phyloP scores from a whole-genome alignment of 345 rosid species.

The Aquilaria malaccensis region DNA sequence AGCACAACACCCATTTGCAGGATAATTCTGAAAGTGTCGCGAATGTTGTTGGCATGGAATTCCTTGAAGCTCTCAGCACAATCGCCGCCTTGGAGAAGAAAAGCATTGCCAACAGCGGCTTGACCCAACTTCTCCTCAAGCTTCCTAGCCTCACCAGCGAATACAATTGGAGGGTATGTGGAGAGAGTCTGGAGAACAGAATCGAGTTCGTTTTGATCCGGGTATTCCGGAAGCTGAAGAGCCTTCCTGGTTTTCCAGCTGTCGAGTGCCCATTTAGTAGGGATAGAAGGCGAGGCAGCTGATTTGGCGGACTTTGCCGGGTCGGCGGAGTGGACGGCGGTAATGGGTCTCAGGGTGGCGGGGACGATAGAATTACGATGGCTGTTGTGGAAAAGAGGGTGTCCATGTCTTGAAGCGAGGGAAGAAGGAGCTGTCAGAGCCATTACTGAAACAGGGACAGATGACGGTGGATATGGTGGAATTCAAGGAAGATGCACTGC shows the following conservation, averaged over 20 bases:
- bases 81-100: conserved; percentile 36
- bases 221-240: conserved; percentile 58
- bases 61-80: conserved; percentile 42
- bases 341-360: conserved; percentile 15
- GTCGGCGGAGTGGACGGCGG: conserved; percentile 20
- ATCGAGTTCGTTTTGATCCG: conserved; percentile 34
- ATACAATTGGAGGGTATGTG: conserved; percentile 55
- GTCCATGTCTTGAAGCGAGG: conserved; percentile 9
- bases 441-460: not conserved
- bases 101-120: conserved; percentile 33
- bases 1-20: conserved; percentile 41
- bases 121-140: conserved; percentile 38
- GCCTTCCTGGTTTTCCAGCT: conserved; percentile 55
- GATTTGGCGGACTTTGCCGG: conserved; percentile 7
- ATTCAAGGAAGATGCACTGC: no score
- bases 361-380: not conserved
- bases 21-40: conserved; percentile 32
- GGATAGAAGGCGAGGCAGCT: not conserved
- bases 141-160: conserved; percentile 60
- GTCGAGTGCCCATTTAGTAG: conserved; percentile 36
- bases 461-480: no score
- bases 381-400: not conserved
- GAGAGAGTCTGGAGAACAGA: conserved; percentile 41
- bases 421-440: conserved; percentile 4
- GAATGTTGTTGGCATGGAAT: conserved; percentile 32